Evolutionary conservation across 2,329 filamentous ascomycete species (phyloP), one percentile per base, ranked within the genome.

Genomic region (Fusarium cicatricum): DNA sequence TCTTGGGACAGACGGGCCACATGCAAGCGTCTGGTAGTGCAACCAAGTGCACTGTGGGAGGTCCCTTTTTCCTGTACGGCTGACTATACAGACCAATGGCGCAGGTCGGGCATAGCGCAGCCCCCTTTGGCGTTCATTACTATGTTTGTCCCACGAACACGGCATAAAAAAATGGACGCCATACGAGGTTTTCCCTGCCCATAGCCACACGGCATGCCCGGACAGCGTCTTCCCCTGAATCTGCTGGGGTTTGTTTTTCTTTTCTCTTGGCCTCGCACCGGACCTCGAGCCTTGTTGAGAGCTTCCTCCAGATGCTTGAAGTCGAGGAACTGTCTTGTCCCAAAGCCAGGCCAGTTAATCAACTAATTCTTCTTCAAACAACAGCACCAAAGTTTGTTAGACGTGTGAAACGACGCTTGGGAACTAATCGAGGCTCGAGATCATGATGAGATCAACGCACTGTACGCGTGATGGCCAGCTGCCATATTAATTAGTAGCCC

Each of bases 71-170:
- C 32, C 15, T 7, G 38, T 58, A 49, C 65, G 63, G 67, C 21
- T 10, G 42, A 31, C 62, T 15, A 2, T 9, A 53, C 3, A 11
- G 23, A 29, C 55, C 51, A 38, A 12, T 23, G 38, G 34, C 49
- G 68, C 59, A 70, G 23, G 32, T 52, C 17, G 28, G 47, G 42
- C 45, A 51, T 51, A 60, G 49, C 58, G 45, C 51, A 55, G 52
- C 52, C 55, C 57, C 55, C 36, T 23, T 51, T 46, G 48, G 52
- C 42, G 21, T 53, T 52, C 64, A 66, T 60, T 64, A 42, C 65
- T 67, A 67, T 65, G 58, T 68, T 67, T 68, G 65, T 67, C 57
- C 60, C 58, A 66, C 52, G 52, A 33, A 58, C 62, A 57, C 44
- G 29, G 52, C 60, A 64, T 62, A 64, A 64, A 64, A 64, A 62